phyloP scores from a whole-genome alignment of 306 rosid species.

The Gastrolobium villosum region DNA sequence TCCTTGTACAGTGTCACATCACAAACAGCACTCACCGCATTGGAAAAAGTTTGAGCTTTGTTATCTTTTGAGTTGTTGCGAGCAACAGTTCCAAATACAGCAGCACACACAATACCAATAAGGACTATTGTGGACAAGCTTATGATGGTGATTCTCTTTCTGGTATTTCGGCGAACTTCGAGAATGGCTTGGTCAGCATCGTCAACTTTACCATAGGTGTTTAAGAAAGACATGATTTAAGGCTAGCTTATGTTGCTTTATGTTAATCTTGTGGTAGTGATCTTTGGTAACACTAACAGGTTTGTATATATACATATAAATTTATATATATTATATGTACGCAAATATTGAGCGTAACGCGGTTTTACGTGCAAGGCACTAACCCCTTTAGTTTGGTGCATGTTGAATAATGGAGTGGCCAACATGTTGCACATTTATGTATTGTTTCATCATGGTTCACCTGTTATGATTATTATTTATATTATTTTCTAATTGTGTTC shows the following conservation, averaged over 20 bases:
- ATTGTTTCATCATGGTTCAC: neutral
- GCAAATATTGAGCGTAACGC: conserved; percentile 35
- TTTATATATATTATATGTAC: neutral
- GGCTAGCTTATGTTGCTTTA: neutral
- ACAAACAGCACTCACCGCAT: conserved; percentile 71
- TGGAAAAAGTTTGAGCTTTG: conserved; percentile 24
- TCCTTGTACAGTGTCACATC: conserved; percentile 70
- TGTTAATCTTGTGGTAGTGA: neutral
- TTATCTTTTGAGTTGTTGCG: conserved; percentile 10
- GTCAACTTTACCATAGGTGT: conserved; percentile 62
- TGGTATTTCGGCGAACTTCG: conserved; percentile 53
- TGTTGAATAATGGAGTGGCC: conserved; percentile 52
- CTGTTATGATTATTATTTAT: too few species aligned
- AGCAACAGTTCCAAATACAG: conserved; percentile 59
- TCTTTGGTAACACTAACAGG: neutral
- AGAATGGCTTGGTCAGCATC: conserved; percentile 61
- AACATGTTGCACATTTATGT: conserved; percentile 39
- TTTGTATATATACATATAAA: conserved; percentile 10
- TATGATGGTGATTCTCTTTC: conserved; percentile 65
- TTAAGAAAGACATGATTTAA: conserved; percentile 55
- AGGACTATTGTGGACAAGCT: conserved; percentile 64
- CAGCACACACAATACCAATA: conserved; percentile 57
- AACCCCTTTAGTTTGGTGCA: conserved; percentile 7
- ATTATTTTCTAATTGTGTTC: too few species aligned
- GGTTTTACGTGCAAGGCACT: conserved; percentile 59